These are phyloP conservation scores for Thermothielavioides terrestris DNA, from an alignment of 495 filamentous ascomycete genomes.

Conservation along the genomic window DNA sequence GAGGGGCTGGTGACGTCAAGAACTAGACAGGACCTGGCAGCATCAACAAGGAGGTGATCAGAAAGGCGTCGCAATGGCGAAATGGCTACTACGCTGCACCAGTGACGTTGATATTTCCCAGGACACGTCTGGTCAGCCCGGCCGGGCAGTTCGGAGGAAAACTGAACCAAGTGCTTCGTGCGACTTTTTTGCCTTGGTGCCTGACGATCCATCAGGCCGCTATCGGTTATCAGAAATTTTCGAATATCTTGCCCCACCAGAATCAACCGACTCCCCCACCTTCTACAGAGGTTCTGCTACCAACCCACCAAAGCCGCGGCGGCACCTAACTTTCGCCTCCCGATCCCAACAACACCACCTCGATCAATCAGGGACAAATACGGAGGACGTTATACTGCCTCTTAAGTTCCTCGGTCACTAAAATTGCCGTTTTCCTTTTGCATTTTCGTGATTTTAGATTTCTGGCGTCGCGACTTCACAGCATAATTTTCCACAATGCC, in stretches of 20 bases:
- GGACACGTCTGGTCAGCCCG: too few relatives aligned
- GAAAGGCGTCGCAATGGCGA: too few relatives aligned
- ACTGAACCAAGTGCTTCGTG: too few relatives aligned
- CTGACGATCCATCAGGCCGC: slow-evolving; percentile 19
- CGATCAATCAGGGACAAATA: slow-evolving; percentile 13
- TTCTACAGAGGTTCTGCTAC: slow-evolving; percentile 20
- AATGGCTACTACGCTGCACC: too few relatives aligned
- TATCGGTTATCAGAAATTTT: slow-evolving; percentile 34
- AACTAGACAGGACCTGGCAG: too few relatives aligned
- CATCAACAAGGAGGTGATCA: too few relatives aligned
- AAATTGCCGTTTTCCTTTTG: not conserved
- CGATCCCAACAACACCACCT: slow-evolving; percentile 11
- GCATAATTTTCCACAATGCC: slow-evolving; percentile 57
- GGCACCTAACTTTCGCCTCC: slow-evolving; percentile 15
- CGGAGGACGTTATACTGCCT: slow-evolving; percentile 5
- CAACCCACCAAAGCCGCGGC: slow-evolving; percentile 25
- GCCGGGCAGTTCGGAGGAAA: too few relatives aligned
- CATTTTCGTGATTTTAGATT: not conserved
- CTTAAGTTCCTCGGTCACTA: slow-evolving; percentile 10
- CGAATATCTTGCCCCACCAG: slow-evolving; percentile 28
- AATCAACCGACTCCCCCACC: slow-evolving; percentile 22
- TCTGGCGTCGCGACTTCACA: not conserved
- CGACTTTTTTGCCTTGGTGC: slow-evolving; percentile 26
- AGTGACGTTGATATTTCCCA: too few relatives aligned
- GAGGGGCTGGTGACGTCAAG: too few relatives aligned